phyloP scores from a whole-genome alignment of 352 stramenopile genomes.

The Phytophthora uliginosa region DNA sequence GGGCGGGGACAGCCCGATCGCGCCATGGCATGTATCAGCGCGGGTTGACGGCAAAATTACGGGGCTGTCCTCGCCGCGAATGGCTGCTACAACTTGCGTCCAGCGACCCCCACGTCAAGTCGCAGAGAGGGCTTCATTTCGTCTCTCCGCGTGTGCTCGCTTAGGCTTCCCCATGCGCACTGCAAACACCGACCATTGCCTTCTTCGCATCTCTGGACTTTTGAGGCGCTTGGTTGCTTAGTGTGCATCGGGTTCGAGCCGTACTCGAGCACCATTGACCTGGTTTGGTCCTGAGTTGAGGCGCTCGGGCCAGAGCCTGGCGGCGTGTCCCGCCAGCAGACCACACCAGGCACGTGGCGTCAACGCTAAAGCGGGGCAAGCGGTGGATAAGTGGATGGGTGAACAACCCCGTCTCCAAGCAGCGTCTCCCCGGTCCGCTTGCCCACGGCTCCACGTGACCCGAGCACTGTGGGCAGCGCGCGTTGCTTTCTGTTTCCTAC shows the following conservation, averaged over 20 bases:
- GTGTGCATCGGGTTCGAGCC: neutral
- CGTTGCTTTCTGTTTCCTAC: too few species aligned
- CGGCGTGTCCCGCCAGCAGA: neutral
- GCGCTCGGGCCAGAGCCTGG: neutral
- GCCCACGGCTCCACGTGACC: too few species aligned
- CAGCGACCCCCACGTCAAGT: constrained; percentile 26
- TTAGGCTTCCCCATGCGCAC: too few species aligned
- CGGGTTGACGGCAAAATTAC: constrained; percentile 15
- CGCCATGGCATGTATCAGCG: constrained; percentile 30
- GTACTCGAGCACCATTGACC: neutral
- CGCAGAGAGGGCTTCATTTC: constrained; percentile 16
- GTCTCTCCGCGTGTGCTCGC: constrained; percentile 3
- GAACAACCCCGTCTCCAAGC: neutral
- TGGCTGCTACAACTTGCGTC: constrained; percentile 29
- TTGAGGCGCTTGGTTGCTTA: too few species aligned
- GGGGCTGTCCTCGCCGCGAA: constrained; percentile 19
- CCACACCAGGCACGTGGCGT: constrained; percentile 3
- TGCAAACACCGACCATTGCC: constrained; percentile 9
- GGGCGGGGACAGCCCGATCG: constrained; percentile 5
- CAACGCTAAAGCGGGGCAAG: constrained; percentile 2
- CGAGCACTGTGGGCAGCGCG: too few species aligned
- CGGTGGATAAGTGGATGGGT: neutral
- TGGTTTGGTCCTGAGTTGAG: constrained; percentile 6
- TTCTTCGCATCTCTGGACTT: constrained; percentile 4
- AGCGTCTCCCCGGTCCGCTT: neutral